Evolutionary conservation across 176 grass and related monocot genomes (phyloP), one percentile per base, ranked within the genome.

Genomic region (Lolium multiflorum): DNA sequence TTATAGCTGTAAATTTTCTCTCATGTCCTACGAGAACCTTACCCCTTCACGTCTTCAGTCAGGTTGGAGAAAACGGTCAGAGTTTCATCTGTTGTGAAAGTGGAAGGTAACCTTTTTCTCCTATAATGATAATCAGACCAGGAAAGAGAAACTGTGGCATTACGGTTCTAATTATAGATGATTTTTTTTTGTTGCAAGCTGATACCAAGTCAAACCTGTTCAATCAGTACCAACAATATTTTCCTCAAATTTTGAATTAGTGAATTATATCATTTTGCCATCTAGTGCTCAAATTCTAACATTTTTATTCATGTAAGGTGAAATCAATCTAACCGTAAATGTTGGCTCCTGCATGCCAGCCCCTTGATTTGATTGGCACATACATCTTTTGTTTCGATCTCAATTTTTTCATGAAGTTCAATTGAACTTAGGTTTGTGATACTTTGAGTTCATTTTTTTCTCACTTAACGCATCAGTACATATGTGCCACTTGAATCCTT

Each of bases 81-180:
- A 82, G 57, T 65, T 74, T 82, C 76, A 47, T 82, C 84, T 79
- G 60, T 31, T 74, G 59, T 76, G 39, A 92, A 87, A 94, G 92
- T 76, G 28, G 88, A 87, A 94, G 94, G 94, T 94, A 94, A 31
- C 58, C 46, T 17, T 66, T 13, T 66, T 66, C 63, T 66, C 63
- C 63, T 37, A 16, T 37, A 66, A 35, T 57, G 39, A 28, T 37
- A 28, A 55, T 17, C 9, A 37, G 49, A 76, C 35, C 16, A 57
- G 57, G 5, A 85, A 66, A 70, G 43, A 43, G 49, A 11, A 37
- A 48, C 10, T 17, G 24, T 26, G 47, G 14, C 46, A 65, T 13
- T 55, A 22, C 5, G 67, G 59, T 74, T 85, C 48, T 57, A 75
- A 25, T 56, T 81, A 57, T 75, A 9, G 14, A 75, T 28, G 6